Percentiles rank a stretch among this genome's conserved stretches.
Conservation (phyloP, 2,329 filamentous ascomycete species). For the Penicillium corylophilum region DNA sequence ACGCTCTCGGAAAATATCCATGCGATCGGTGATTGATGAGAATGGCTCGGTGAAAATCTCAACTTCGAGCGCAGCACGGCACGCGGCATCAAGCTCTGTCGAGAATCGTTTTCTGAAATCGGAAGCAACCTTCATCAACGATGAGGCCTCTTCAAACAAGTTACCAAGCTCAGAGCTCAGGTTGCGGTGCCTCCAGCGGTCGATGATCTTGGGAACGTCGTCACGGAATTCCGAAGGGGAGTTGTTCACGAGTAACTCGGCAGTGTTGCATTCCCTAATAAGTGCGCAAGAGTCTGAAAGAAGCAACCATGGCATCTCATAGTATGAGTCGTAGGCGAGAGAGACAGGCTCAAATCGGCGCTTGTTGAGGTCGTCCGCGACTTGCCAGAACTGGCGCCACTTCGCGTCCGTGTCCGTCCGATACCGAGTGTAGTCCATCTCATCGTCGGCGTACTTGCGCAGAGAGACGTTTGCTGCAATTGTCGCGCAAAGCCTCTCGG, state of each 20-base stretch:
- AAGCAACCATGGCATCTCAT: conserved; percentile 77
- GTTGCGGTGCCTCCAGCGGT: conserved; percentile 47
- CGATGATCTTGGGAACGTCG: conserved; percentile 39
- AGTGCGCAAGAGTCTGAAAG: conserved; percentile 78
- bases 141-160: conserved; percentile 55
- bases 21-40: conserved; percentile 68
- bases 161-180: conserved; percentile 51
- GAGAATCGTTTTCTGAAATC: conserved; percentile 70
- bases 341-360: conserved; percentile 79
- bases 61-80: conserved; percentile 64
- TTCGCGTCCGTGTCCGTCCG: conserved; percentile 72
- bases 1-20: conserved; percentile 75
- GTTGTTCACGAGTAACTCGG: conserved; percentile 77
- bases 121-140: conserved; percentile 67
- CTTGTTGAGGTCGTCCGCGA: conserved; percentile 82
- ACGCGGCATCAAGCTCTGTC: conserved; percentile 66
- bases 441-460: conserved; percentile 60
- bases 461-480: conserved; percentile 69
- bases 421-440: conserved; percentile 74
- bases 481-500: conserved; percentile 73
- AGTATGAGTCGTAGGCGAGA: conserved; percentile 68
- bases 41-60: conserved; percentile 75
- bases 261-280: conserved; percentile 72
- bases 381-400: conserved; percentile 86
- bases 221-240: conserved; percentile 40